These are phyloP conservation scores for Ramaria sp. DNA, from an alignment of 768 basidiomycete species.

Conservation along the genomic window DNA sequence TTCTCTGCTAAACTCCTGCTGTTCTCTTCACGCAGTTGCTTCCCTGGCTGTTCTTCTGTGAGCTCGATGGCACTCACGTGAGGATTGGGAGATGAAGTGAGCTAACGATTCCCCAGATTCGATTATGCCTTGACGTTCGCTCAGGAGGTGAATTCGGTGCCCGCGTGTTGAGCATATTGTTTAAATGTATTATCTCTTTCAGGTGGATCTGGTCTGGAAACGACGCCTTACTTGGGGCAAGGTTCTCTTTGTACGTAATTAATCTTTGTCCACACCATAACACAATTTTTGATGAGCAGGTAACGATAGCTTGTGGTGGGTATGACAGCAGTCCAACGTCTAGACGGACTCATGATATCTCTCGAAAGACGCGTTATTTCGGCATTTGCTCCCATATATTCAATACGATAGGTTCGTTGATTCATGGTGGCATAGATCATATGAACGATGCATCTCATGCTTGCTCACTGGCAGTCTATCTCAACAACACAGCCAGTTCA, in stretches of 20 bases:
- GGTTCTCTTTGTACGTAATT: neutral
- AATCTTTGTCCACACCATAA: neutral
- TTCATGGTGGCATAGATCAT: neutral
- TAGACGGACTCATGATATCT: neutral
- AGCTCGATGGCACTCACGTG: neutral
- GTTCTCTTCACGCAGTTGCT: neutral
- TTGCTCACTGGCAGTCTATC: neutral
- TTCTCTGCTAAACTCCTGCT: neutral
- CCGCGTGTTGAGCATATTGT: too few species aligned
- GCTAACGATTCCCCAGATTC: neutral
- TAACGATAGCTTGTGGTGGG: neutral
- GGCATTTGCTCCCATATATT: neutral
- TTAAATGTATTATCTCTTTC: neutral
- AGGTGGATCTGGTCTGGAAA: conserved; percentile 6
- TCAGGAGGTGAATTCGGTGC: neutral
- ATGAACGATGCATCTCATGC: neutral
- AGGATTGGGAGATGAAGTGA: neutral
- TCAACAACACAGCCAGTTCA: conserved; percentile 3
- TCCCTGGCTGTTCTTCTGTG: conserved; percentile 4
- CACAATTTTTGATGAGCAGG: neutral
- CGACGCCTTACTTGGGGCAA: conserved; percentile 6
- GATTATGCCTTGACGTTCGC: conserved; percentile 2
- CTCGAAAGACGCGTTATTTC: neutral
- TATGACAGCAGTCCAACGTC: neutral
- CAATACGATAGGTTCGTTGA: conserved; percentile 1